Base-by-base conservation (phyloP, 2,329 filamentous ascomycete species). In the Pezicula rhizophila region DNA sequence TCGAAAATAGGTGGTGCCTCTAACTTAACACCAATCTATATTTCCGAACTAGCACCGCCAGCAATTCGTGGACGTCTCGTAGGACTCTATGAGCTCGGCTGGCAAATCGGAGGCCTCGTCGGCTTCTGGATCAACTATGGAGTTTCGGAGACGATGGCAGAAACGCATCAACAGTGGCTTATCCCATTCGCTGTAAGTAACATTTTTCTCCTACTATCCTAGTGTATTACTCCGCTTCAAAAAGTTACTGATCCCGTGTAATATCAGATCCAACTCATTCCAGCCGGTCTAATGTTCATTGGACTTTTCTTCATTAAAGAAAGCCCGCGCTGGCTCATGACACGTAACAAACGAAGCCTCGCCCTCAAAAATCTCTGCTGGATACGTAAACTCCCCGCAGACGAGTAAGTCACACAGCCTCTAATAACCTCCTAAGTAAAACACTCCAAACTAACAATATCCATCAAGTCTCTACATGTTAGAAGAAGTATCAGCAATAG, bases 291-390 rank as follows among this genome's bases (percentile, higher is more conserved):
- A 1, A 71, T 87, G 17, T 71, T 85, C 25, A 45, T 80, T 6
- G 80, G 81, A 12, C 68, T 74, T n/a, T 47, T 80, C 43, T 81
- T 78, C 66, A 75, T 85, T 52, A 75, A 73, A 7, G 83, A 87
- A 62, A 85, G 81, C 0, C 84, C 84, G 2, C 75, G 84, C 50
- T 88, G 84, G 84, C 73, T 88, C 18, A 83, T 87, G 57, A 73
- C 74, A 42, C 79, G 80, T 56, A 79, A 78, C 35, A 70, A 73
- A 15, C 75, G 79, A 41, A 78, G 84, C 23, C 66, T 82, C 61
- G 82, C 76, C 15, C 68, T 80, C 49, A 66, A 71, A 46, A 75
- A 74, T 40, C 72, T 85, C 45, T 79, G 76, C 71, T 85, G 81
- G 80, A 79, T 87, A 54, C 75, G 82, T 37, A 77, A 81, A 44